Base-by-base conservation (phyloP, 768 basidiomycete species). In the Lanmaoa rubissima region DNA sequence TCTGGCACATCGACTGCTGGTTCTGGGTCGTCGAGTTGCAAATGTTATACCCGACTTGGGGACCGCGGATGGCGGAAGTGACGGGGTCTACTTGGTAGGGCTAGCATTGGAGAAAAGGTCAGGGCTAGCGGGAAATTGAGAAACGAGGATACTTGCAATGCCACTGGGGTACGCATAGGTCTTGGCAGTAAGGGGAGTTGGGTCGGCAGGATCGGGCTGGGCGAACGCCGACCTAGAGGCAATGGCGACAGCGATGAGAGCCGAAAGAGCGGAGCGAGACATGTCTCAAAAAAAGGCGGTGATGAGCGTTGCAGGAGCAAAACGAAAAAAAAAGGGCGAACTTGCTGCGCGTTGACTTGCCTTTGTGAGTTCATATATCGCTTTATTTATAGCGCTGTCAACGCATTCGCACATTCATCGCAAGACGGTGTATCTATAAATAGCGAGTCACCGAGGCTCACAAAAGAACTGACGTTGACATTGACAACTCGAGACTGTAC, bases 21-120 rank as follows among this genome's bases (percentile, higher is more conserved):
- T 77, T 80, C 57, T 84, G 76, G 1, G 88, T 89, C 34, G 85
- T 83, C 2, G 83, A 80, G 73, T 88, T 90, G 64, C 87, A 89
- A 3, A 73, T 61, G 68, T 87, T 88, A 77, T 84, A 88, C 6
- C 88, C 88, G 8, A 50, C 52, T 66, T 90, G 88, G 14, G 73
- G 66, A 12, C 87, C 88, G 61, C 88, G 84, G 31, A 72, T 73
- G 26, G 74, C 72, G 13, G 61, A 53, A 55, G 73, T 65, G 40
- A 78, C 70, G 19, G 70, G 62, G 53, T 82, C 78, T 24, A 74
- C 81, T 71, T 83, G 75, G 67, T 80, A 78, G 14, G 84, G 84
- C 82, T 84, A 51, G 2, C 2, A 53, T 26, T 8, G 9, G 2
- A 36, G 2, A 31, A 28, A 42, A 1, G 14, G 40, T 53, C 0